Conservation (phyloP, 2,329 filamentous ascomycete species). For the Cladosporium sphaerospermum region DNA sequence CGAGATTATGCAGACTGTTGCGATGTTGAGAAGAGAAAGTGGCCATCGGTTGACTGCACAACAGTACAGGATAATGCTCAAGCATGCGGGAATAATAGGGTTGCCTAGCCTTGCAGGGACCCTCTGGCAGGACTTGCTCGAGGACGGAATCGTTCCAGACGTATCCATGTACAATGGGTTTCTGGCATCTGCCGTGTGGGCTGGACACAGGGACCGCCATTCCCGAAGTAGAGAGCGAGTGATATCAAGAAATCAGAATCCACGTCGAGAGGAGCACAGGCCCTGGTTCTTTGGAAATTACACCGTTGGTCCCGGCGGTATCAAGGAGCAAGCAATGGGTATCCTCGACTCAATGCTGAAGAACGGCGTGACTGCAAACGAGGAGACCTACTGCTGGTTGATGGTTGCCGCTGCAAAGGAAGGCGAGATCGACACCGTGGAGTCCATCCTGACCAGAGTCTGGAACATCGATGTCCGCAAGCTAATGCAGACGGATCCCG, state of each 20-base stretch:
- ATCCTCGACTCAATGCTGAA: slow-evolving; percentile 46
- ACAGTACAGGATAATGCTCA: slow-evolving; percentile 50
- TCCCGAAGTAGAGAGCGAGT: slow-evolving; percentile 35
- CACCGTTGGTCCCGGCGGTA: slow-evolving; percentile 23
- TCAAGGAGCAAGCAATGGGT: slow-evolving; percentile 25
- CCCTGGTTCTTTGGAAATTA: slow-evolving; percentile 19
- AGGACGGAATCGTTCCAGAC: slow-evolving; percentile 38
- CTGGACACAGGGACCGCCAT: slow-evolving; percentile 10
- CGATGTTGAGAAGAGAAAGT: slow-evolving; percentile 32
- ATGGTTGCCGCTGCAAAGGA: slow-evolving; percentile 49
- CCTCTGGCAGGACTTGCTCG: slow-evolving; percentile 43
- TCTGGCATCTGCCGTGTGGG: slow-evolving; percentile 46
- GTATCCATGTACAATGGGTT: slow-evolving; percentile 50
- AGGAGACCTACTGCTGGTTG: slow-evolving; percentile 48
- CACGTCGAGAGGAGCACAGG: slow-evolving; percentile 13
- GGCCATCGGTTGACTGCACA: slow-evolving; percentile 36
- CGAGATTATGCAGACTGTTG: slow-evolving; percentile 32
- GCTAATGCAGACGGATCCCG: slow-evolving; percentile 30
- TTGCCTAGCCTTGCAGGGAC: slow-evolving; percentile 37
- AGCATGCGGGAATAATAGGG: slow-evolving; percentile 45
- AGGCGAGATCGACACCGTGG: slow-evolving; percentile 43
- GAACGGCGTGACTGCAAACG: slow-evolving; percentile 40
- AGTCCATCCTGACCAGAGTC: slow-evolving; percentile 43
- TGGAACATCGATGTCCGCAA: slow-evolving; percentile 50
- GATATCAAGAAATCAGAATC: slow-evolving; percentile 27